A percentile compares a stretch with the other conserved stretches of the same genome.
These are phyloP conservation scores for Exophiala phaeomuriformis DNA, from an alignment of 2,329 filamentous ascomycete species.

Conservation along the genomic window DNA sequence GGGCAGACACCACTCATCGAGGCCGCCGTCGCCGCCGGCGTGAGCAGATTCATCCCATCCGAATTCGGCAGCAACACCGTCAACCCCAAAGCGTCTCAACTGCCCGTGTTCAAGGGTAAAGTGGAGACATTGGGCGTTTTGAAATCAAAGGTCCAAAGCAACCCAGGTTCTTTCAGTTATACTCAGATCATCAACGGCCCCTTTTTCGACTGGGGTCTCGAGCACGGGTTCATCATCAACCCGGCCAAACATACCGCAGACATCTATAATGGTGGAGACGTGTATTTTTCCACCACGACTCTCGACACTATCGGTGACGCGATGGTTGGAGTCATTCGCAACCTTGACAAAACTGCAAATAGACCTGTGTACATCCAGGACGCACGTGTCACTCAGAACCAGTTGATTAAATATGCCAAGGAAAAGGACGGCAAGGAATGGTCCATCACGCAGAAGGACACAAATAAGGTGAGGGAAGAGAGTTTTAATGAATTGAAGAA, in stretches of 20 bases:
- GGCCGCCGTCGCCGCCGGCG: constrained; percentile 29
- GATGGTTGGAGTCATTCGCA: constrained; percentile 43
- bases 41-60: constrained; percentile 32
- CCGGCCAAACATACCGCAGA: constrained; percentile 36
- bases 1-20: constrained; percentile 28
- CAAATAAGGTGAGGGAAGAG: constrained; percentile 24
- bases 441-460: constrained; percentile 10
- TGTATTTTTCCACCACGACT: constrained; percentile 43
- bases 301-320: constrained; percentile 43
- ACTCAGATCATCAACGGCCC: constrained; percentile 30
- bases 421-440: constrained; percentile 28
- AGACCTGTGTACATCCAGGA: constrained; percentile 43
- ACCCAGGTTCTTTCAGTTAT: constrained; percentile 29
- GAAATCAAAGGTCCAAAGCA: constrained; percentile 19
- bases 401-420: constrained; percentile 33
- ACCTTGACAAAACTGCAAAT: constrained; percentile 50
- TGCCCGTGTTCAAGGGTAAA: constrained; percentile 33
- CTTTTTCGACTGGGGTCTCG: constrained; percentile 32
- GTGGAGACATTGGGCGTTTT: constrained; percentile 30
- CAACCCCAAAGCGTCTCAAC: constrained; percentile 24
- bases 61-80: constrained; percentile 33
- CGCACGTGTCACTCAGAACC: constrained; percentile 41
- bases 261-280: constrained; percentile 47
- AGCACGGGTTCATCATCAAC: constrained; percentile 41
- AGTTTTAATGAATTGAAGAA: constrained; percentile 30